Evolutionary conservation across 2,329 filamentous ascomycete species (phyloP), one percentile per base, ranked within the genome.

Genomic region (Colletotrichum sp.): DNA sequence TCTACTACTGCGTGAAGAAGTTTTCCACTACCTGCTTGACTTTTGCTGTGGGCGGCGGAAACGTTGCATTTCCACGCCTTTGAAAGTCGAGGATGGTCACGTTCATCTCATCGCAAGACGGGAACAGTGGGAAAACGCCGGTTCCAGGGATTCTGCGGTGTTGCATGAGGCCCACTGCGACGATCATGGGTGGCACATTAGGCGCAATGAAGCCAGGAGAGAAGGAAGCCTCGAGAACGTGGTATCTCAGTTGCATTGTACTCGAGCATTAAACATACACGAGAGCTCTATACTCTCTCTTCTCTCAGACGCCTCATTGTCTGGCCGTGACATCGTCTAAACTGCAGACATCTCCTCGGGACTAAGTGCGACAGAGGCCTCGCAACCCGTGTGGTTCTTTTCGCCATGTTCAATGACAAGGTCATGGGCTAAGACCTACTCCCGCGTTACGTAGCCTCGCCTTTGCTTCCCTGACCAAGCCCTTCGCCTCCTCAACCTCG

Each of bases 401-500:
- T 43, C 9, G 21, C 61, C 61, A 36, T 43, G n/a, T 28, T 10
- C 14, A 12, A 24, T 14, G 34, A 24, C 14, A 24, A 30, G 30
- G 43, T 76, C 62, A 76, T 6, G 74, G 74, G 55, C 58, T 70
- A 9, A 71, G 52, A 24, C 71, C 74, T 18, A 56, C 10, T 21
- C 80, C 84, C 12, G 82, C 81, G n/a, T 83, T 85, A 65, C 95
- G 94, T 84, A 96, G 90, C 78, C 94, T 90, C 6, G 94, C 94
- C 79, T 96, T 90, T 14, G 98, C 93, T 83, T 98, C 96, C 76
- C 95, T 90, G 76, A 98, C 94, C 79, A 98, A 87, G 5, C 96
- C 95, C 86, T 98, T 98, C 32, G 97, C 97, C 84, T 99, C 97
- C 83, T 99, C 97, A 3, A 98, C 95, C 84, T 98, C 97, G 30